Evolutionary conservation across 1,284 basidiomycete genomes (phyloP).

Genomic region (Pseudozyma tsukubaensis): DNA sequence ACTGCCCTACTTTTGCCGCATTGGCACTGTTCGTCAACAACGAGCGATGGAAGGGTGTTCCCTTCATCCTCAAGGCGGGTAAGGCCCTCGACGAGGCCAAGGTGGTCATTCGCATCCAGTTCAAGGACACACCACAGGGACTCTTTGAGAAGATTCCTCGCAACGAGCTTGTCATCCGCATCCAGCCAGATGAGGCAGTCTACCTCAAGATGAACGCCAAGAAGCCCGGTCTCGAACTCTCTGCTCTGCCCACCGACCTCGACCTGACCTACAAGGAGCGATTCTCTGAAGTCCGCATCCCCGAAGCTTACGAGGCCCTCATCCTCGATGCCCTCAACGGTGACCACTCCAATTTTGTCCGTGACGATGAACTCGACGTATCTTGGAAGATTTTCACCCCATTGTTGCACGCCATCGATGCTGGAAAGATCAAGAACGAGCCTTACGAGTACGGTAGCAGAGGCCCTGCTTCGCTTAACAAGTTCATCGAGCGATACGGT

Average conservation of each 20-base stretch:
- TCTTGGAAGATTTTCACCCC: conserved; percentile 69
- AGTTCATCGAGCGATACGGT: conserved; percentile 62
- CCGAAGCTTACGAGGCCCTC: conserved; percentile 69
- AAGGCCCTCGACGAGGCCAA: conserved; percentile 68
- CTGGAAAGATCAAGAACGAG: conserved; percentile 63
- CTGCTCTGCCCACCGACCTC: conserved; percentile 58
- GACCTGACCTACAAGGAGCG: conserved; percentile 65
- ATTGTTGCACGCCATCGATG: conserved; percentile 65
- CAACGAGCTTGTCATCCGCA: conserved; percentile 67
- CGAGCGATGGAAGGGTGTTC: conserved; percentile 66
- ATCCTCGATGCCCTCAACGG: conserved; percentile 68
- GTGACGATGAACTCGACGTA: conserved; percentile 68
- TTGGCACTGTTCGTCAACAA: conserved; percentile 65
- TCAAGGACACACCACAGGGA: conserved; percentile 58
- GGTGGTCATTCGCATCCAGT: conserved; percentile 67
- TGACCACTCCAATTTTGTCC: conserved; percentile 69
- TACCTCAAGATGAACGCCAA: conserved; percentile 67
- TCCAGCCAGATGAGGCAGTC: conserved; percentile 67
- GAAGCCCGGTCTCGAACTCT: conserved; percentile 60
- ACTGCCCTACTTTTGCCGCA: conserved; percentile 69
- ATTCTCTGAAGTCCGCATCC: conserved; percentile 62
- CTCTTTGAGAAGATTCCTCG: conserved; percentile 56
- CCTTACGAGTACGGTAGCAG: conserved; percentile 64
- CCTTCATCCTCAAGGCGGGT: conserved; percentile 68
- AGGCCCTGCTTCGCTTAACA: conserved; percentile 61